Evolutionary conservation across 1,284 basidiomycete species (phyloP), one percentile per base, ranked within the genome.

Genomic region (Fomitopsis pinicola): DNA sequence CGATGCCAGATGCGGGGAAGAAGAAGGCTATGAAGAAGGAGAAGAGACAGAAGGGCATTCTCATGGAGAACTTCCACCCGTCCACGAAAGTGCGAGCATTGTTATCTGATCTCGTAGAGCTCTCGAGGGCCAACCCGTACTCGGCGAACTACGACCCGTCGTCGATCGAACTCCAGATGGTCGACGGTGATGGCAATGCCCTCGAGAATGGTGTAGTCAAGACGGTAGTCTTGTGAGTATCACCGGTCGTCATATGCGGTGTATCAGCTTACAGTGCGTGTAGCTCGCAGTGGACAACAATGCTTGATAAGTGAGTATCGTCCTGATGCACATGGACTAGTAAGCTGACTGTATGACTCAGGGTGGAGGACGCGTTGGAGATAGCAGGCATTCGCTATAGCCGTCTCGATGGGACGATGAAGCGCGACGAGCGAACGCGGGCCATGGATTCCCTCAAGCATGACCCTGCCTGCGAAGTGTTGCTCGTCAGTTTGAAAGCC

Each of bases 371-470:
- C 68, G 95, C 95, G 36, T 78, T 98, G 40, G 88, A 92, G 66
- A 80, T 85, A 42, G 84, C 87, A 30, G 83, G 85, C 45, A 98
- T 98, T 70, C 84, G 83, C 30, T 97, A 93, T 72, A 91, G 94
- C 68, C 87, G 96, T 48, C 77, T 99, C 40, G 97, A 99, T 75
- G 97, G 97, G 0, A 94, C 93, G 1, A 99, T 98, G 93, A 92
- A 92, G 70, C 91, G 97, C 62, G 95, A 97, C 59, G 94, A 97
- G 57, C 87, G 97, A 22, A 91, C 89, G 10, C 83, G 84, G 60
- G 92, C 97, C 1, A 95, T 99, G 86, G 92, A 96, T 28, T 85
- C 88, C 1, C 82, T 99, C 63, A 95, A 95, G 75, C 81, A 84
- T 60, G 91, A 97, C 67, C 90, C 91, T 19, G 80, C 79, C 42